A percentile compares a stretch with the other conserved stretches of the same genome.
Conservation (phyloP, 768 basidiomycete species). For the Psilocybe subaeruginosa region DNA sequence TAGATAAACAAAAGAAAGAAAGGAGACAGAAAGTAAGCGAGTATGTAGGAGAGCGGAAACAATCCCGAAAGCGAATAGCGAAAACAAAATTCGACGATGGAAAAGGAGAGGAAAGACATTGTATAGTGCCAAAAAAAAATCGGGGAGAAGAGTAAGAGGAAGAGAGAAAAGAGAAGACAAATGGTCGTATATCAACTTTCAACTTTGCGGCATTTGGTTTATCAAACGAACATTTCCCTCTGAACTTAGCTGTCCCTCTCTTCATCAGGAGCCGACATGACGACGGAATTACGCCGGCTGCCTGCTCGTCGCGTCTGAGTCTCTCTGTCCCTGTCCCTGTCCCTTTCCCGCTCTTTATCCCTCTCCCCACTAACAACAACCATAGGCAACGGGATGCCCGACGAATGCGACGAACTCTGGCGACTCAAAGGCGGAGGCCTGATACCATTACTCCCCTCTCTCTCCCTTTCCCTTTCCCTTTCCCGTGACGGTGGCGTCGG, state of each 20-base stretch:
- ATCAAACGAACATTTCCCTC: background rate
- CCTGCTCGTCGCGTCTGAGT: constrained; percentile 21
- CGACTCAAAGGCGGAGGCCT: constrained; percentile 4
- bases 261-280: constrained; percentile 36
- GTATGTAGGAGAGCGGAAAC: background rate
- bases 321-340: constrained; percentile 15
- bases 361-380: constrained; percentile 17
- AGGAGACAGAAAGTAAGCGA: background rate
- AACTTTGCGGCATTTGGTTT: too few species aligned
- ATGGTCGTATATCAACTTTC: too few species aligned
- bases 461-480: constrained; percentile 9
- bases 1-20: background rate
- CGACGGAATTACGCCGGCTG: constrained; percentile 40
- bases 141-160: too few species aligned
- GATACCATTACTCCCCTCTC: background rate
- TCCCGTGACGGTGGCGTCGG: constrained; percentile 18
- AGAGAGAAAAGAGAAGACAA: too few species aligned
- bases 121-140: too few species aligned
- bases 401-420: constrained; percentile 7
- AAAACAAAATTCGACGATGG: background rate
- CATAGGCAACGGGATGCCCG: constrained; percentile 1
- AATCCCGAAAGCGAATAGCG: constrained; percentile 1
- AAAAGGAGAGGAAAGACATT: background rate
- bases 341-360: constrained; percentile 10
- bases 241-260: constrained; percentile 16